Evolutionary conservation across 345 rosid species (phyloP).

Genomic region (Citrus inodora): DNA sequence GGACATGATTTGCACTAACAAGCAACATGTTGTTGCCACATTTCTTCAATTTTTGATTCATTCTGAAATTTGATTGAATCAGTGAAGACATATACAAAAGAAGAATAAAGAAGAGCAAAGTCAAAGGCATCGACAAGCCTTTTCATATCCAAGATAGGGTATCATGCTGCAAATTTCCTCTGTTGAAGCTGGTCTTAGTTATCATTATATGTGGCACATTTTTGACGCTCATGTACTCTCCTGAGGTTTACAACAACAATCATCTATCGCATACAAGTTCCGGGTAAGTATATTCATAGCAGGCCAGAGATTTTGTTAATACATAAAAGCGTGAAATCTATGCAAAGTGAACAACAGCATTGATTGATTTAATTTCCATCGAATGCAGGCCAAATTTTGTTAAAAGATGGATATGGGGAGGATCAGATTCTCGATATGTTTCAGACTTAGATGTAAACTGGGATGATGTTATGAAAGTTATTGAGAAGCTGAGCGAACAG

Average conservation of each 20-base stretch:
- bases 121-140: slow-evolving; percentile 46
- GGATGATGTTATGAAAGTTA: slow-evolving; percentile 58
- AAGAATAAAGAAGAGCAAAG: slow-evolving; percentile 48
- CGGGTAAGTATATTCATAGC: slow-evolving; percentile 16
- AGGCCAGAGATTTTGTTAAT: background rate
- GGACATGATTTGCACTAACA: background rate
- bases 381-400: slow-evolving; percentile 36
- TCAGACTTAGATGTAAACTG: slow-evolving; percentile 59
- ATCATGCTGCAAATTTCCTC: slow-evolving; percentile 54
- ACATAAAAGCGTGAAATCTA: background rate
- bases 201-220: slow-evolving; percentile 56
- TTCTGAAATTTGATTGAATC: slow-evolving; percentile 17
- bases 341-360: background rate
- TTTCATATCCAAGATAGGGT: slow-evolving; percentile 49
- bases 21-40: background rate
- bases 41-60: background rate
- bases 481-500: slow-evolving; percentile 38
- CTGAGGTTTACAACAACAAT: slow-evolving; percentile 44
- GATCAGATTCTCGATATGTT: slow-evolving; percentile 53
- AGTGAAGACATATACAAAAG: slow-evolving; percentile 70
- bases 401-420: slow-evolving; percentile 68
- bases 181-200: slow-evolving; percentile 57
- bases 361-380: background rate
- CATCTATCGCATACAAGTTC: slow-evolving; percentile 29
- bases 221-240: slow-evolving; percentile 51